Base-by-base conservation (phyloP, 805 yeast species). In the Ogataea populi-albae region DNA sequence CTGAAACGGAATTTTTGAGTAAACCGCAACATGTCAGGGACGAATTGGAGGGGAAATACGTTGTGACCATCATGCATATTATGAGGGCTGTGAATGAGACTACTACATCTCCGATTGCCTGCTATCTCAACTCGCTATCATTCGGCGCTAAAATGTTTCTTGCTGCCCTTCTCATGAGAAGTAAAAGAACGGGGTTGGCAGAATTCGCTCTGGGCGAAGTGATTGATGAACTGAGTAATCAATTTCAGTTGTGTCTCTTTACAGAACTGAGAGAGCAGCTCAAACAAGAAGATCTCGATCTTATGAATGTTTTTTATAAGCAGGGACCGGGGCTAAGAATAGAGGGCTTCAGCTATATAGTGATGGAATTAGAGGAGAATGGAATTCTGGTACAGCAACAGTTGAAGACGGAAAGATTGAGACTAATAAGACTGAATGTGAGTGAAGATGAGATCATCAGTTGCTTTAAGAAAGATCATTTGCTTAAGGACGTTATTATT, bases 71-170 rank as follows among this genome's bases (percentile, higher is more conserved):
- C 15, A 66, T 69, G 8, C 95, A 88, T 59, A 78, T 91, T 14
- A 77, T 83, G 57, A 74, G 71, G 46, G 96, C 96, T 1, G 79
- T 86, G 24, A 72, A 75, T 45, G 96, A 86, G 56, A 75, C 94
- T 0, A 78, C 86, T 5, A 74, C 73, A 40, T 79, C 95, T 0
- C 95, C 96, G 0, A 64, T 77, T n/a, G 58, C 77, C 0, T 69
- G 64, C 35, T 84, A 74, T 47, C 59, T 93, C 15, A 55, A 64
- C 17, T 65, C 77, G 0, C 62, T 87, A 17, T 70, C 96, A 2
- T 75, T 85, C 46, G 71, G 82, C 1, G 69, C 83, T 5, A 91
- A 88, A 54, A 62, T 91, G 32, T 63, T 89, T 7, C 57, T 93
- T n/a, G 76, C 76, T 35, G 85, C 88, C 0, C 54, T 86, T 3